Base-by-base conservation (phyloP, 495 filamentous ascomycete genomes). In the Entonaema liquescens region DNA sequence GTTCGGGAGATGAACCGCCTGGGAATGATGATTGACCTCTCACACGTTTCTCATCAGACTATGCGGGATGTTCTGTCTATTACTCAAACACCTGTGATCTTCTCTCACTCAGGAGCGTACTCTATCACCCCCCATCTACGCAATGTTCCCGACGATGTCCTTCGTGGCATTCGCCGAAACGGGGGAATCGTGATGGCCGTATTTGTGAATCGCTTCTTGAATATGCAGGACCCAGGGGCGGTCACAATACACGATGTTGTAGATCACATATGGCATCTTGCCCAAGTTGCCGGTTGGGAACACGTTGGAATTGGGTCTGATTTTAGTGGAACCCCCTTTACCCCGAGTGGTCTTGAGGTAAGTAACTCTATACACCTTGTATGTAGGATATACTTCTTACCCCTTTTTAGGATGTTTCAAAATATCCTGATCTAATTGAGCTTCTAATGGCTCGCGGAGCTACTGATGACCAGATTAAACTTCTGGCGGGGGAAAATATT, bases 241-340 rank as follows among this genome's bases (percentile, higher is more conserved):
- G 36, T 38, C n/a, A 38, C 36, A 38, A 38, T 38, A 38, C 36
- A 38, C 3, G 36, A 38, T 15, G 36, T 38, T 3, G 36, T 38
- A 38, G 36, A 38, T 38, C 36, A 38, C 3, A 5, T 38, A 38
- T 38, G 36, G 36, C 36, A 38, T 38, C 36, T 38, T 26, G 89
- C 82, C 0, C 61, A 83, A 4, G 72, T 81, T 3, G 84, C 86
- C n/a, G 89, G 89, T 1, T 90, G 84, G 67, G 82, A 87, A 44
- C 80, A 89, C 76, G 84, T 91, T 47, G 89, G 89, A 0, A 59
- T 91, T 13, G 89, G 89, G 0, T 87, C 86, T 59, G 89, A 91
- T 71, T 91, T 88, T 75, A 88, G 89, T 70, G 89, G 88, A 2
- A 90, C 89, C 58, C 63, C 70, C 7, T 76, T 62, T 4, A 78